phyloP scores from a whole-genome alignment of 1,284 basidiomycete species.

The Limonomyces culmigenus region DNA sequence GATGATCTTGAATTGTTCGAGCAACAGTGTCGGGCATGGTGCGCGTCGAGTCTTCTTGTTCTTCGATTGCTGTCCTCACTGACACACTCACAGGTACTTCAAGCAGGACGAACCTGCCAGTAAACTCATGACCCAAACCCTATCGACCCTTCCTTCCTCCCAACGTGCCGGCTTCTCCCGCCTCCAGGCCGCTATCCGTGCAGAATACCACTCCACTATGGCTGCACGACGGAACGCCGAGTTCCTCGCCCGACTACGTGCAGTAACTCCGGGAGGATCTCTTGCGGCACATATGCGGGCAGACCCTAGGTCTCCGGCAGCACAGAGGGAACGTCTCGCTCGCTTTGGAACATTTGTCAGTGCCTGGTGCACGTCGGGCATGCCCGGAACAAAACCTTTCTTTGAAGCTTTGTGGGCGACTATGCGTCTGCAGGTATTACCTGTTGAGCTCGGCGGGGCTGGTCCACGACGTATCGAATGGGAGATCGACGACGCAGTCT shows the following conservation, averaged over 20 bases:
- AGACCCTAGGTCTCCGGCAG: conserved; percentile 36
- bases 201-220: conserved; percentile 57
- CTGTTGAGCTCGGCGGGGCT: conserved; percentile 56
- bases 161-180: conserved; percentile 64
- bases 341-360: conserved; percentile 52
- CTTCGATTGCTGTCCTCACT: conserved; percentile 5
- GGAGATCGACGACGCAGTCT: conserved; percentile 72
- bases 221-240: conserved; percentile 54
- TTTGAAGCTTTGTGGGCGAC: conserved; percentile 63
- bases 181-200: conserved; percentile 59
- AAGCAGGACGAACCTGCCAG: conserved; percentile 60
- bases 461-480: conserved; percentile 49
- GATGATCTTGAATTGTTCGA: conserved; percentile 57
- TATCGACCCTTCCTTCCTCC: conserved; percentile 56
- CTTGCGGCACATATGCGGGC: conserved; percentile 50
- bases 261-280: conserved; percentile 56
- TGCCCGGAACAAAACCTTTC: conserved; percentile 69
- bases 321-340: conserved; percentile 59
- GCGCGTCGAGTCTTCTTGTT: conserved; percentile 9
- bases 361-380: conserved; percentile 63
- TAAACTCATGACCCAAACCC: conserved; percentile 57
- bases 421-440: conserved; percentile 56
- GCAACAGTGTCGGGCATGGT: conserved; percentile 59
- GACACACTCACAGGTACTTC: conserved; percentile 41
- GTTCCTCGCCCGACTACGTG: conserved; percentile 57